Evolutionary conservation across 169 alveolate species (phyloP).

Genomic region (Plasmodium vivax): DNA sequence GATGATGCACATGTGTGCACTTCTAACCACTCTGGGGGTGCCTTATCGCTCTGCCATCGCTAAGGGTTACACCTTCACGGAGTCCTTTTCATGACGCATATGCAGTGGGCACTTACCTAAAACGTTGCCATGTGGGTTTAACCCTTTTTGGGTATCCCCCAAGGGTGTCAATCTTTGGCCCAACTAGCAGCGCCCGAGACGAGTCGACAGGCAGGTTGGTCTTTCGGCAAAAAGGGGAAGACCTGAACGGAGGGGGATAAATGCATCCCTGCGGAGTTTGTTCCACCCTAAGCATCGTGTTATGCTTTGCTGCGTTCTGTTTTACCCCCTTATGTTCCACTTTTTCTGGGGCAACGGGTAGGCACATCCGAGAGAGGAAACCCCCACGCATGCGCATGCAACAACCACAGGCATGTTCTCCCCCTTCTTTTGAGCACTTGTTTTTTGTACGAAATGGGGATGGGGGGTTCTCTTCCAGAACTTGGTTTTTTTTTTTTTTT

Average conservation of each 20-base stretch:
- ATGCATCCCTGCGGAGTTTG: neutral
- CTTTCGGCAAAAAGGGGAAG: neutral
- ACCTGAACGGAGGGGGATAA: neutral
- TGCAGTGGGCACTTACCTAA: neutral
- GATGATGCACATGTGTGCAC: too few species aligned
- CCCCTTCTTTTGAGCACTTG: neutral
- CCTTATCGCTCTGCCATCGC: too few species aligned
- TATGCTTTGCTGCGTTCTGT: neutral
- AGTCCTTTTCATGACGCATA: too few species aligned
- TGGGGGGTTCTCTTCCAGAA: neutral
- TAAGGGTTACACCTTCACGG: too few species aligned
- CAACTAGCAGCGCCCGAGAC: neutral
- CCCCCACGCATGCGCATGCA: neutral
- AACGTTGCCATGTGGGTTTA: neutral
- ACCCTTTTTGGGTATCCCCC: neutral
- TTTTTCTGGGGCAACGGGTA: neutral
- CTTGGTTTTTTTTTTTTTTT: too few species aligned
- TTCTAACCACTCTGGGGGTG: too few species aligned
- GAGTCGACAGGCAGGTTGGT: neutral
- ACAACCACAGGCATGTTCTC: neutral
- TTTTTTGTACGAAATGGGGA: neutral
- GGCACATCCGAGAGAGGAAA: neutral
- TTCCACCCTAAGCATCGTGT: neutral
- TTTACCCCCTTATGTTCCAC: neutral
- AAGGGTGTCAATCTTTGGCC: neutral